phyloP scores from a whole-genome alignment of 352 stramenopile species.

The Thalassiosira mediterranea region DNA sequence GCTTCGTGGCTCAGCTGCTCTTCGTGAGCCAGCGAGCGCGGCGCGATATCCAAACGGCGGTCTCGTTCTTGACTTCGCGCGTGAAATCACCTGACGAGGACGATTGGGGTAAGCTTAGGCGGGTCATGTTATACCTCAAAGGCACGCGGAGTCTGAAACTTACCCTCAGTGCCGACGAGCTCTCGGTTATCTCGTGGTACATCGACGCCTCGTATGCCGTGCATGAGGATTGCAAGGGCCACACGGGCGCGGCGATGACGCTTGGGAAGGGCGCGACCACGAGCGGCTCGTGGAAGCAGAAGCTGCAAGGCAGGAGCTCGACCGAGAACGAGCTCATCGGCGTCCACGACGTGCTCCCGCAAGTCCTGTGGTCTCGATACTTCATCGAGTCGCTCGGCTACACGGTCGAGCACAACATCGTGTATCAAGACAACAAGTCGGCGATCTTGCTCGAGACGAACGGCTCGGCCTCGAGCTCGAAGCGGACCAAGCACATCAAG shows the following conservation, averaged over 20 bases:
- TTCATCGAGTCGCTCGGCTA: constrained; percentile 36
- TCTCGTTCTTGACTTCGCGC: constrained; percentile 33
- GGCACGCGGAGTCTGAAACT: constrained; percentile 13
- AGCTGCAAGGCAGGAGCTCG: constrained; percentile 52
- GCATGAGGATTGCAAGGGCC: constrained; percentile 44
- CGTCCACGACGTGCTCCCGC: constrained; percentile 6
- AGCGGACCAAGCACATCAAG: constrained; percentile 43
- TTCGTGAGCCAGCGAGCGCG: constrained; percentile 18
- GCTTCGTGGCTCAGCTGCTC: constrained; percentile 18
- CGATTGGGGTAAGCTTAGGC: constrained; percentile 46
- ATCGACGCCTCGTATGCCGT: constrained; percentile 47
- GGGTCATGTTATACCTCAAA: constrained; percentile 33
- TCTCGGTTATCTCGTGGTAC: constrained; percentile 20
- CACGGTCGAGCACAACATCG: constrained; percentile 16
- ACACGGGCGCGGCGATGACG: constrained; percentile 49
- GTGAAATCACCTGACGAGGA: constrained; percentile 32
- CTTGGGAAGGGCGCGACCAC: constrained; percentile 29
- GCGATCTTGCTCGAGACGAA: constrained; percentile 38
- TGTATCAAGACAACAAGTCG: constrained; percentile 55
- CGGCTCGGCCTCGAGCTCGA: constrained; percentile 28
- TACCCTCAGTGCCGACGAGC: constrained; percentile 1
- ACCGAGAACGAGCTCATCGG: constrained; percentile 35
- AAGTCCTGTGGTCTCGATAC: constrained; percentile 16
- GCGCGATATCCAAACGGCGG: constrained; percentile 26
- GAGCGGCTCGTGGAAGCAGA: constrained; percentile 28